Base-by-base conservation (phyloP, 106 monocot species). In the Dioscorea dumetorum region DNA sequence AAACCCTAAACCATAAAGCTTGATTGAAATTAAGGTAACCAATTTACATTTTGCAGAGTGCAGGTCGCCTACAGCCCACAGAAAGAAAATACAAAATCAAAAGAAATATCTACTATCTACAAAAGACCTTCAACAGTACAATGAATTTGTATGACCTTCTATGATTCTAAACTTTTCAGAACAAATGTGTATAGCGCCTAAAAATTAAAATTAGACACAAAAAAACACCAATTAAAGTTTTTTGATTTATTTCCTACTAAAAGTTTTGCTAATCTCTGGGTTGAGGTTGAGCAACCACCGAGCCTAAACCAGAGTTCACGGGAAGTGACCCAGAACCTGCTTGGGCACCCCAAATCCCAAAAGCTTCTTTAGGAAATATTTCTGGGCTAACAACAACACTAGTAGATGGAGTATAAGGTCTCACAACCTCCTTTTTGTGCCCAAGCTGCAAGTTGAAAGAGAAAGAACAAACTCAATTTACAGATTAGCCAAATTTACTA, bases 341-440 rank as follows among this genome's bases (percentile, higher is more conserved):
- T 60, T 79, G 70, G 61, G 35, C 53, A 58, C 22, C 66, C 78
- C 78, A 72, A 62, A 72, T 41, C 63, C 77, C 72, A 79, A 50
- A 82, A 33, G 61, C 72, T 51, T 88, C 83, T 66, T 79, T 83
- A 15, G 83, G 88, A 70, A 81, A 63, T 15, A 74, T 78, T 63
- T 79, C 79, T 16, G 75, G 19, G n/a, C 50, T 33, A 32, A 41
- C 63, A 58, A 48, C n/a, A n/a, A n/a, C 15, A 49, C 50, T 71
- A 57, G 59, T 67, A 72, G 19, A 48, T 8, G 94, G 90, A 23
- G 76, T 65, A 80, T 90, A 94, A 50, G 94, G 90, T 73, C 79
- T 90, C 9, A 78, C 79, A 67, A 90, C 80, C 49, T 84, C 87
- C 69, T 77, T 82, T 80, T 66, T 94, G 49, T 77, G 66, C 14